Evolutionary conservation across 1,139 yeast genomes (phyloP), one percentile per base, ranked within the genome.

Genomic region (Scheffersomyces parashehatae): DNA sequence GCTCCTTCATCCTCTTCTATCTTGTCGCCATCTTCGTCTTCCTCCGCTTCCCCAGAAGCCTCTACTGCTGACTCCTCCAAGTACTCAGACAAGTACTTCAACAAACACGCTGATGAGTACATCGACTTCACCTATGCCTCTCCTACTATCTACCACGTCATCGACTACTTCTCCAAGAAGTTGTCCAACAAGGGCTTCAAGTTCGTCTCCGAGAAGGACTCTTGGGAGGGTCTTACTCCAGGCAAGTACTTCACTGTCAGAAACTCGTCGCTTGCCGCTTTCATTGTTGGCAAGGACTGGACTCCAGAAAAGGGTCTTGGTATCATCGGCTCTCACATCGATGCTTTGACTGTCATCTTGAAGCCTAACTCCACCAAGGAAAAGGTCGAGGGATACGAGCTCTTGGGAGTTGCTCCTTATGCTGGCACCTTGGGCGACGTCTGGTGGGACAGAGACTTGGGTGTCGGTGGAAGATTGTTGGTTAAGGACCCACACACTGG

Each of bases 401-500:
- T 80, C 32, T 65, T 83, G 32, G 88, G 86, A 1, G 86, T 82
- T 13, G 85, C 88, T 1, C 84, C 85, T 3, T 83, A 83, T 57
- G 80, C 84, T 13, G 85, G 86, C 26, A 77, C 82, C 1, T 62
- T 82, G 51, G 70, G 73, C 36, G 69, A 73, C 16, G 55, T 73
- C 26, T 82, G 88, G 87, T 73, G 81, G 59, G 87, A 82, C 59
- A 70, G 89, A 62, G 89, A 83, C 58, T 71, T 83, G 50, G 87
- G 87, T 36, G 58, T 83, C 44, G 88, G 85, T 40, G 89, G 89
- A 28, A 68, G 82, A 43, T 68, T 83, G 14, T 62, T 82, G 43
- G 74, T 77, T 40, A 70, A 65, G 49, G 68, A 59, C 37, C 38
- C 52, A 11, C 31, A 49, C 3, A 68, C 67, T 16, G 63, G 60